A percentile compares a stretch with the other conserved stretches of the same genome.
Evolutionary conservation across 257 asterid genomes (phyloP).

Genomic region (Knoxia roxburghii): DNA sequence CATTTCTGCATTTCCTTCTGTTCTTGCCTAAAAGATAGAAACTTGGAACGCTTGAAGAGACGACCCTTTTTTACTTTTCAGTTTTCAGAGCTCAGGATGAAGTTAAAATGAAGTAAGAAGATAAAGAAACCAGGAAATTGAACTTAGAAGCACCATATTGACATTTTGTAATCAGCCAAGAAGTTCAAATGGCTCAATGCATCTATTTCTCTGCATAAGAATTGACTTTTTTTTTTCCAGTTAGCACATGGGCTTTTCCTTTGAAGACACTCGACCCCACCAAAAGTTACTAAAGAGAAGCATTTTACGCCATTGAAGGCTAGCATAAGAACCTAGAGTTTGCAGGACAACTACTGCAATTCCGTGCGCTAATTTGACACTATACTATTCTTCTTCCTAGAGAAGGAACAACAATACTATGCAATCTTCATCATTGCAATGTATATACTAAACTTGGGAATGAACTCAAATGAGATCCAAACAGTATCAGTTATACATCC

Average conservation of each 20-base stretch:
- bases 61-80: neutral
- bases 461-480: too few relatives aligned
- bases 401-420: too few relatives aligned
- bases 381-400: too few relatives aligned
- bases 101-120: neutral
- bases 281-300: neutral
- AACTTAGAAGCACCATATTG: neutral
- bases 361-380: too few relatives aligned
- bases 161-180: neutral
- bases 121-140: neutral
- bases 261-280: slow-evolving; percentile 1
- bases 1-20: slow-evolving; percentile 10
- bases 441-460: too few relatives aligned
- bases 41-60: neutral
- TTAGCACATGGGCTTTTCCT: slow-evolving; percentile 21
- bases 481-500: too few relatives aligned
- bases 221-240: neutral
- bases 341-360: too few relatives aligned
- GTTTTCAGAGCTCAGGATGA: neutral
- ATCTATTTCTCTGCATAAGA: neutral
- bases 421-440: too few relatives aligned
- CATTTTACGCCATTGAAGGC: neutral
- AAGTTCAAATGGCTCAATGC: neutral
- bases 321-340: too few relatives aligned
- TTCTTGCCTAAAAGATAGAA: neutral